These are phyloP conservation scores for Lactifluus pinguis DNA, from an alignment of 768 basidiomycete genomes.

Conservation along the genomic window DNA sequence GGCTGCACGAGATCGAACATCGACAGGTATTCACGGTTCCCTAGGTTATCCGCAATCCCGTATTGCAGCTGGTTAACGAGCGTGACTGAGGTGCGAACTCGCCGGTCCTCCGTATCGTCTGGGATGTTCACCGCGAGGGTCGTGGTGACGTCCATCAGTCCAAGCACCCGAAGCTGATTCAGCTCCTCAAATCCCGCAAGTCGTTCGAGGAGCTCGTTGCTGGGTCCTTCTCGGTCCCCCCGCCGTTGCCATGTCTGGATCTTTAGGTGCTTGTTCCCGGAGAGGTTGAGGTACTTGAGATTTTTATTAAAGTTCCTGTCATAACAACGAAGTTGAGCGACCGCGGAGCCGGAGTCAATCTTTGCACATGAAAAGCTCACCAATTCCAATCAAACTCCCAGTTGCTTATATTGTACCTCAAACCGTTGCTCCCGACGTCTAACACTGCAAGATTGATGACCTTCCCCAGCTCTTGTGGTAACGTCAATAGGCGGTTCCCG, in stretches of 20 bases:
- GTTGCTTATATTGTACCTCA: conserved; percentile 97
- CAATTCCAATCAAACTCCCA: conserved; percentile 99
- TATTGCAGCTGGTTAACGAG: conserved; percentile 90
- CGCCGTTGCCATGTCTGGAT: conserved; percentile 66
- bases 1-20: conserved; percentile 92
- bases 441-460: conserved; percentile 68
- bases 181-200: conserved; percentile 85
- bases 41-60: conserved; percentile 91
- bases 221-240: conserved; percentile 27
- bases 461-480: conserved; percentile 86
- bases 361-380: conserved; percentile 36
- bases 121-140: conserved; percentile 54
- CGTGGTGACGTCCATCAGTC: conserved; percentile 93
- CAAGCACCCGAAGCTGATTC: conserved; percentile 77
- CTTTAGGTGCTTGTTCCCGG: conserved; percentile 92
- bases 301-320: conserved; percentile 92
- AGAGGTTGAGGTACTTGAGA: conserved; percentile 89
- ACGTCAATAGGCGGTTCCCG: conserved; percentile 85
- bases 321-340: not conserved
- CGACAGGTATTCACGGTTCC: conserved; percentile 64
- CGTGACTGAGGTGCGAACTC: conserved; percentile 84
- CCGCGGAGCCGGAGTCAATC: not conserved
- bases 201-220: conserved; percentile 16
- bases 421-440: conserved; percentile 86
- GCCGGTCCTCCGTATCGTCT: conserved; percentile 79